Conservation (phyloP, 179 eudicot genomes). For the Heliamphora pulchella region DNA sequence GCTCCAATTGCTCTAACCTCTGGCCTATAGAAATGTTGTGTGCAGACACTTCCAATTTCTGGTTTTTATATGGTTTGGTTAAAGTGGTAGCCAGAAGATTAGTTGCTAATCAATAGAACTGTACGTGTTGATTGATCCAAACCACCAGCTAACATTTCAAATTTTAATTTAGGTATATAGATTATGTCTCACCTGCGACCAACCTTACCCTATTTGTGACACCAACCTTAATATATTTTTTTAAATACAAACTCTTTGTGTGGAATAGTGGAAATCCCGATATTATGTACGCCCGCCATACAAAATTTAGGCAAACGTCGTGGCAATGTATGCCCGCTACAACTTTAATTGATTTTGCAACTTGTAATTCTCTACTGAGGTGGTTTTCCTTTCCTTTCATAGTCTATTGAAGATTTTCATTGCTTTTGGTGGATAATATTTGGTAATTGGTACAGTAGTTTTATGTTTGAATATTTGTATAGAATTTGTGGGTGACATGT, state of each 20-base stretch:
- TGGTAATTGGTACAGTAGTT: not conserved
- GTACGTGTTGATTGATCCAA: not conserved
- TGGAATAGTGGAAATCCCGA: too few species aligned
- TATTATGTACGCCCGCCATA: too few species aligned
- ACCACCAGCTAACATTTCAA: not conserved
- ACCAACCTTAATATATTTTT: too few species aligned
- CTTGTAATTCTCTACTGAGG: not conserved
- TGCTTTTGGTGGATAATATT: constrained; percentile 5
- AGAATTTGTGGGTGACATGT: not conserved
- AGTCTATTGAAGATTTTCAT: not conserved
- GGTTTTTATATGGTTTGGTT: not conserved
- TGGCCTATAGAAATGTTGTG: not conserved
- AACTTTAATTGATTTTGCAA: too few species aligned
- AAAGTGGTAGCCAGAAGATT: not conserved
- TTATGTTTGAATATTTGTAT: not conserved
- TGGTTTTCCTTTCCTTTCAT: not conserved
- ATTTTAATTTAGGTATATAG: not conserved
- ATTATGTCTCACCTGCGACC: not conserved
- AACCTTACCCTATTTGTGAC: not conserved
- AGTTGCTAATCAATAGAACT: not conserved
- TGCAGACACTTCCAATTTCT: not conserved
- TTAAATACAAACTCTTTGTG: too few species aligned
- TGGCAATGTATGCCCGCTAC: too few species aligned
- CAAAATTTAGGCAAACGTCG: too few species aligned
- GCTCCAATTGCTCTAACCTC: not conserved